These are phyloP conservation scores for Willaertia magna DNA, from an alignment of 208 protist species.

Conservation along the genomic window DNA sequence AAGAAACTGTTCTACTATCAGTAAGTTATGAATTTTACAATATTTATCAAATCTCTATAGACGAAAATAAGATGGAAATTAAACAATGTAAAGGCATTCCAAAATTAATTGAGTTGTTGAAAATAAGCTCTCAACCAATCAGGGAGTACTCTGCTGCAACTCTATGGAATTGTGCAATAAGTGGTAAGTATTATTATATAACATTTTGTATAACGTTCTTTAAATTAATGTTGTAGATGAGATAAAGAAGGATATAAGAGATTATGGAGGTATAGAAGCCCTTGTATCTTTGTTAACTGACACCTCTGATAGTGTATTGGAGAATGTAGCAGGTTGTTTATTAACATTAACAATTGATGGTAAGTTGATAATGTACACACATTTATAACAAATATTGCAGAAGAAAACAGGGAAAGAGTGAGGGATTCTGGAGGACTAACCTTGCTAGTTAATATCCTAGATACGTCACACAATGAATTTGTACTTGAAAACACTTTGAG, in stretches of 20 bases:
- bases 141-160: constrained; percentile 66
- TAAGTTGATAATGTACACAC: neutral
- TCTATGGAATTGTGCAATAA: constrained; percentile 63
- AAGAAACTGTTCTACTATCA: neutral
- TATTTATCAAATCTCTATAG: constrained; percentile 35
- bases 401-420: constrained; percentile 57
- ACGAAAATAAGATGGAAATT: constrained; percentile 17
- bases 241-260: constrained; percentile 47
- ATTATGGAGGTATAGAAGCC: constrained; percentile 57
- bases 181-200: too few species aligned
- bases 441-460: neutral
- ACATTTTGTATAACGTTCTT: too few species aligned
- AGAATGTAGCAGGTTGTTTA: constrained; percentile 67
- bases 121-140: constrained; percentile 52
- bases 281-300: constrained; percentile 57
- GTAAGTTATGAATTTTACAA: neutral
- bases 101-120: constrained; percentile 7
- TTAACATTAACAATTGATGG: constrained; percentile 60
- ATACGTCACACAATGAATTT: constrained; percentile 23
- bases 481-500: constrained; percentile 45
- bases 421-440: constrained; percentile 50
- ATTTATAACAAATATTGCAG: constrained; percentile 15
- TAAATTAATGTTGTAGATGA: too few species aligned
- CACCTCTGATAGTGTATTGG: constrained; percentile 53
- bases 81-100: neutral